Base-by-base conservation (phyloP, 1,284 basidiomycete species). In the Cutaneotrichosporon cavernicola region DNA sequence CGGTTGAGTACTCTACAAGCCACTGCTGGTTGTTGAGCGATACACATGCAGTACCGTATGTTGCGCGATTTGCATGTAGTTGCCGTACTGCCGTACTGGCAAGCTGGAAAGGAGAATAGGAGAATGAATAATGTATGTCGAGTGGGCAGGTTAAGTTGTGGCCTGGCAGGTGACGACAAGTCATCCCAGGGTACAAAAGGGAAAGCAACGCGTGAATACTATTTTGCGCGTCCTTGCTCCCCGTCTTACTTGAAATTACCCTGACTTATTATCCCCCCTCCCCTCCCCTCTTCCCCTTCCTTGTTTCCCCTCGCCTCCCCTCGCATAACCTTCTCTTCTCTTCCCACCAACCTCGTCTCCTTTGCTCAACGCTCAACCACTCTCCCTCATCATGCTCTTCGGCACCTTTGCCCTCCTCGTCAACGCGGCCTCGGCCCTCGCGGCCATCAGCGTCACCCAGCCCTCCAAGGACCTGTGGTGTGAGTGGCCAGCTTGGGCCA, bases 401-500 rank as follows among this genome's bases (percentile, higher is more conserved):
- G n/a, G 32, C 21, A 11, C 59, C 51, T 7, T 66, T 52, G 30
- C 65, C 56, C 43, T 66, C 46, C 47, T 61, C 59, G 50, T 40
- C 36, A 31, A 47, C 51, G 55, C 53, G 26, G 38, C 49, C 36
- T 14, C 46, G 32, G 49, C 31, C 18, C 9, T 49, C 43, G 51
- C 51, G 26, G 38, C 30, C 14, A 30, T 63, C 59, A 40, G 49
- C 32, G 60, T 63, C 62, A 50, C 34, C 59, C 56, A 61, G 47
- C 65, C 65, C 56, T 22, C 34, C 36, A 16, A 40, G 14, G 4
- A 26, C 34, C 26, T 22, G 16, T 66, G 65, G 65, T 66, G 65
- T 66, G 14, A 13, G 65, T 66, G 8, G 18, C n/a, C 7, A 1
- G 22, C 13, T 18, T 18, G 6, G 34, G 7, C 8, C 34, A 36